These are phyloP conservation scores for Metschnikowia aberdeeniae DNA, from an alignment of 805 yeast species.

Conservation along the genomic window DNA sequence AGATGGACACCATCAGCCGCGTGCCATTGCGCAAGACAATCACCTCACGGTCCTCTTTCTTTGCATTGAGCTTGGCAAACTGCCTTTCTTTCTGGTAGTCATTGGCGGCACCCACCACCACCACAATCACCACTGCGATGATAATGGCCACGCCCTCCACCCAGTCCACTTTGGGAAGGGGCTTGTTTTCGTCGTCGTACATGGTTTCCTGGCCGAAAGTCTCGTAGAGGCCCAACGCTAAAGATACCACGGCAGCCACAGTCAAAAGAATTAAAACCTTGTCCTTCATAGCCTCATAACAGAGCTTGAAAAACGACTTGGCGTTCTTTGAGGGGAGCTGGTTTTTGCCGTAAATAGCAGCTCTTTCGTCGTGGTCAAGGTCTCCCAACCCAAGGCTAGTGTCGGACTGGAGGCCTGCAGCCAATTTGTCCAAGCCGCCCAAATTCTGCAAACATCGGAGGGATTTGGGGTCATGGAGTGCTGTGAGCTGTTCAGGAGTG, in stretches of 20 bases:
- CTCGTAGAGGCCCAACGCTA: slow-evolving; percentile 88
- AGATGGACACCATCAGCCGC: slow-evolving; percentile 64
- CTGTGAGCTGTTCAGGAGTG: slow-evolving; percentile 33
- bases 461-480: slow-evolving; percentile 63
- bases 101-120: slow-evolving; percentile 89
- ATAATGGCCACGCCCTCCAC: slow-evolving; percentile 98
- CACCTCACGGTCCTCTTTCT: slow-evolving; percentile 79
- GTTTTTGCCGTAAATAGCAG: slow-evolving; percentile 61
- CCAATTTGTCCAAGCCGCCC: slow-evolving; percentile 43
- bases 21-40: slow-evolving; percentile 72
- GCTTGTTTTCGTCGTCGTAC: slow-evolving; percentile 72
- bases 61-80: slow-evolving; percentile 80
- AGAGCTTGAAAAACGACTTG: slow-evolving; percentile 62
- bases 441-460: slow-evolving; percentile 36
- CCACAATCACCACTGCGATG: slow-evolving; percentile 86
- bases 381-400: slow-evolving; percentile 39
- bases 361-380: slow-evolving; percentile 38
- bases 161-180: slow-evolving; percentile 88
- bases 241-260: slow-evolving; percentile 83
- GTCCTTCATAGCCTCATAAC: slow-evolving; percentile 85
- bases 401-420: slow-evolving; percentile 33
- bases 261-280: slow-evolving; percentile 80
- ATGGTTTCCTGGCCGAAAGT: slow-evolving; percentile 80
- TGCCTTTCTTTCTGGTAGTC: slow-evolving; percentile 96
- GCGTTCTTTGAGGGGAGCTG: slow-evolving; percentile 66